phyloP scores from a whole-genome alignment of 2,329 filamentous ascomycete species.

The Paramyrothecium sp. region DNA sequence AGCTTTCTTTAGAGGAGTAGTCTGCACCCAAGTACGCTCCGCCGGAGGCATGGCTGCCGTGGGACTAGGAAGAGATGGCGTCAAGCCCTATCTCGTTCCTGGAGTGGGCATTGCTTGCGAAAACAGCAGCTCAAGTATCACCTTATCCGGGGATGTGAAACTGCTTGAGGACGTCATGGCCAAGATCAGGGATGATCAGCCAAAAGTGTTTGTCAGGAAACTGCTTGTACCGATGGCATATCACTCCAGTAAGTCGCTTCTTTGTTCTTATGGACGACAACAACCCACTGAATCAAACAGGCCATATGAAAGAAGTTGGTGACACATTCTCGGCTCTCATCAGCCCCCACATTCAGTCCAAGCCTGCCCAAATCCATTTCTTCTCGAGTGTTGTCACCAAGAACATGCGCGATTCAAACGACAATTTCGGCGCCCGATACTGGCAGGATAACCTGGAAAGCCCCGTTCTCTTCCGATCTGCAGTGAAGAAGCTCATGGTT shows the following conservation, averaged over 20 bases:
- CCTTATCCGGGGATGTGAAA: conserved; percentile 28
- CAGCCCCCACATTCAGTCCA: conserved; percentile 1
- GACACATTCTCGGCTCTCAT: too few relatives aligned
- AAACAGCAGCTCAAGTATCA: conserved; percentile 33
- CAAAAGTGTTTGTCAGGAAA: conserved; percentile 26
- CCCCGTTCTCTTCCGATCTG: conserved; percentile 16
- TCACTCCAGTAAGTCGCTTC: too few relatives aligned
- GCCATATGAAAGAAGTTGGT: too few relatives aligned
- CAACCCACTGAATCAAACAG: too few relatives aligned
- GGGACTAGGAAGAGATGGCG: conserved; percentile 28
- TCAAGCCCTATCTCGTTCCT: conserved; percentile 21
- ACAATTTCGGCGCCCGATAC: conserved; percentile 12
- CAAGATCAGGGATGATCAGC: conserved; percentile 22
- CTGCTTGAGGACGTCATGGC: conserved; percentile 22
- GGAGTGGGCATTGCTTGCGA: conserved; percentile 32
- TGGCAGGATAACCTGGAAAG: conserved; percentile 22
- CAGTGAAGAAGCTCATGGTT: conserved; percentile 2
- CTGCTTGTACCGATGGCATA: conserved; percentile 39
- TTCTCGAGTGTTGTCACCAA: conserved; percentile 8
- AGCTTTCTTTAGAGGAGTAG: conserved; percentile 37
- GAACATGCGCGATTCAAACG: background rate
- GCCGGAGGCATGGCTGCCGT: conserved; percentile 37
- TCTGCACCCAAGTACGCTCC: conserved; percentile 1
- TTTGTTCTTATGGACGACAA: too few relatives aligned
- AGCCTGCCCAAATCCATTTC: background rate